Evolutionary conservation across 2,329 filamentous ascomycete genomes (phyloP).

Genomic region (Calonectria pauciramosa): DNA sequence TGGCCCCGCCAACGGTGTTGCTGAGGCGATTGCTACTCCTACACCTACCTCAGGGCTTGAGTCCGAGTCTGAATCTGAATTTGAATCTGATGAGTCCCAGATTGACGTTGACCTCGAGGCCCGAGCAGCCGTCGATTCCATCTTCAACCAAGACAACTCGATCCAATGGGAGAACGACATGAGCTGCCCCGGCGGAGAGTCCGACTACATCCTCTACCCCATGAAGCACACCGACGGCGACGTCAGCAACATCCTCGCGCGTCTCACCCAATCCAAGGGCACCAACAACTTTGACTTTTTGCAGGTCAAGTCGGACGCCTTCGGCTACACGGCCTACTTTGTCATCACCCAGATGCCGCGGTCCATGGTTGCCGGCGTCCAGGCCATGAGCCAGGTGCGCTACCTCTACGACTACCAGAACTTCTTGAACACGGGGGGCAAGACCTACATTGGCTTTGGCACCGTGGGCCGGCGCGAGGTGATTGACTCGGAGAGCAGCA

Average conservation of each 20-base stretch:
- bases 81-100: not conserved
- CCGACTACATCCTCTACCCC: constrained; percentile 2
- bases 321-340: not conserved
- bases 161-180: not conserved
- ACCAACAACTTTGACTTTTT: not conserved
- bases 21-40: not conserved
- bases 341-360: not conserved
- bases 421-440: not conserved
- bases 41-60: not conserved
- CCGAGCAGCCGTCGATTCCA: not conserved
- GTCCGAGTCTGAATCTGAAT: not conserved
- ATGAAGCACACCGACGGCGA: not conserved
- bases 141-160: constrained; percentile 7
- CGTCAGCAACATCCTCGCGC: not conserved
- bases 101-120: not conserved
- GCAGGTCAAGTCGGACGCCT: not conserved
- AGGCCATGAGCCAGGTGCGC: constrained; percentile 2
- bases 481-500: not conserved
- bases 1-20: not conserved
- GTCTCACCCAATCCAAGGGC: not conserved
- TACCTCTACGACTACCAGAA: constrained; percentile 17
- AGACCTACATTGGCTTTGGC: not conserved
- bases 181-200: constrained; percentile 5
- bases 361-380: not conserved
- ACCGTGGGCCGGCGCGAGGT: not conserved